Conservation (phyloP, 106 monocot genomes). For the Dioscorea alata region DNA sequence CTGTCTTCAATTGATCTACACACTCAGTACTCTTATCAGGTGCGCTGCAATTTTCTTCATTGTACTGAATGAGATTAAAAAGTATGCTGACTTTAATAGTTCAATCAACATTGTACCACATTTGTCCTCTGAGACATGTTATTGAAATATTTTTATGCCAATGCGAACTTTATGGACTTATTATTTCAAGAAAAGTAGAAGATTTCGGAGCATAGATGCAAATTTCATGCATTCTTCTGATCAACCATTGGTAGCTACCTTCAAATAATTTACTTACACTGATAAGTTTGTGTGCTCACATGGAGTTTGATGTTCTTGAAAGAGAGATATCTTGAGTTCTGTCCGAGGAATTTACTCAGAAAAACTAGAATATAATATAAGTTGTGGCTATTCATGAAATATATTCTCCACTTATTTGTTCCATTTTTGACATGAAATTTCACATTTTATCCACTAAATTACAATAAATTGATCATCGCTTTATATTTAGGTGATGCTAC, state of each 20-base stretch:
- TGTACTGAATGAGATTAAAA: not conserved
- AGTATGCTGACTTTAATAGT: not conserved
- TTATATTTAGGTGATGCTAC: constrained; percentile 54
- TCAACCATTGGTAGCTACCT: not conserved
- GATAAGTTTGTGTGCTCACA: not conserved
- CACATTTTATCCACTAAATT: too few species aligned
- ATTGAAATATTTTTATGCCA: not conserved
- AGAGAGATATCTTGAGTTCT: not conserved
- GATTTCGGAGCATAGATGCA: not conserved
- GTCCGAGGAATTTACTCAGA: not conserved
- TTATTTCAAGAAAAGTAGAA: not conserved
- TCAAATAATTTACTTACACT: too few species aligned
- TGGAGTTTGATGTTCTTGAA: not conserved
- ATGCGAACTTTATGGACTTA: not conserved
- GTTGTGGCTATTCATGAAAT: too few species aligned
- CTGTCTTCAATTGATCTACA: constrained; percentile 89
- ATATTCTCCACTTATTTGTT: too few species aligned
- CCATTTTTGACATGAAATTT: too few species aligned
- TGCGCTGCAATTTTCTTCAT: constrained; percentile 1
- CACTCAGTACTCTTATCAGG: constrained; percentile 92
- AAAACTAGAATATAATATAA: not conserved
- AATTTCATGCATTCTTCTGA: not conserved
- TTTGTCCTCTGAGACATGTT: not conserved
- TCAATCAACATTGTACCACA: not conserved
- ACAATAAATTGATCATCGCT: not conserved